phyloP scores from a whole-genome alignment of 2,329 filamentous ascomycete genomes.

The Xylaria sp. region DNA sequence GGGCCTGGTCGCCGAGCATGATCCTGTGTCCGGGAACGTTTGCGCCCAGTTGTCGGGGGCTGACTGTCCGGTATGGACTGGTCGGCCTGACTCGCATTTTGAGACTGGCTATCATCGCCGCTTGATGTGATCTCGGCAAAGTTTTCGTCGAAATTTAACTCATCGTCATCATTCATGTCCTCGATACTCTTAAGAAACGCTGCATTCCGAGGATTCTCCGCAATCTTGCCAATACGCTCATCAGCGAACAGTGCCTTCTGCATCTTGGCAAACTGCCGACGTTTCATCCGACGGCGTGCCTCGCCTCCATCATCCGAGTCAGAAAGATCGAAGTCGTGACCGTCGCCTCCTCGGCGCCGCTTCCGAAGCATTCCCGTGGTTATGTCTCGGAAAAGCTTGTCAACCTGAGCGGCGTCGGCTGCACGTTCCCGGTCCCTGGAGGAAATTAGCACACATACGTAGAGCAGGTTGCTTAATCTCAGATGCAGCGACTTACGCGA shows the following conservation, averaged over 20 bases:
- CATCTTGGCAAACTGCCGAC: conserved; percentile 90
- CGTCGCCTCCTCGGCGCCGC: conserved; percentile 66
- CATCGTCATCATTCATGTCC: conserved; percentile 79
- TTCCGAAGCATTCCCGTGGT: conserved; percentile 89
- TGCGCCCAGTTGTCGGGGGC: conserved; percentile 54
- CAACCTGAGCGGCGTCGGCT: conserved; percentile 85
- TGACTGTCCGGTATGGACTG: conserved; percentile 64
- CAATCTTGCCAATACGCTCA: conserved; percentile 90
- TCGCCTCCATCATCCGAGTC: conserved; percentile 92
- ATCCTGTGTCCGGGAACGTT: conserved; percentile 47
- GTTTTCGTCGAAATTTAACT: conserved; percentile 78
- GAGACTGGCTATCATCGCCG: conserved; percentile 54
- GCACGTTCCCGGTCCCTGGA: conserved; percentile 79
- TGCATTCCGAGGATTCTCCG: conserved; percentile 85
- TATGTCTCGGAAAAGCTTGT: conserved; percentile 92
- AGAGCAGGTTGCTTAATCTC: conserved; percentile 3
- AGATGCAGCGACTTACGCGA: conserved; percentile 73
- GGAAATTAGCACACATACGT: conserved; percentile 21
- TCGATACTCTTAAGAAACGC: conserved; percentile 93
- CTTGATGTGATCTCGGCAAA: conserved; percentile 55
- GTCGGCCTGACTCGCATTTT: conserved; percentile 46
- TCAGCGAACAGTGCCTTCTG: conserved; percentile 87
- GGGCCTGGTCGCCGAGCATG: conserved; percentile 63
- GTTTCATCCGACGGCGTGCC: conserved; percentile 80
- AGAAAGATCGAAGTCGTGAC: conserved; percentile 82